phyloP scores from a whole-genome alignment of 2,329 filamentous ascomycete genomes.

The Epichloe sylvatica region DNA sequence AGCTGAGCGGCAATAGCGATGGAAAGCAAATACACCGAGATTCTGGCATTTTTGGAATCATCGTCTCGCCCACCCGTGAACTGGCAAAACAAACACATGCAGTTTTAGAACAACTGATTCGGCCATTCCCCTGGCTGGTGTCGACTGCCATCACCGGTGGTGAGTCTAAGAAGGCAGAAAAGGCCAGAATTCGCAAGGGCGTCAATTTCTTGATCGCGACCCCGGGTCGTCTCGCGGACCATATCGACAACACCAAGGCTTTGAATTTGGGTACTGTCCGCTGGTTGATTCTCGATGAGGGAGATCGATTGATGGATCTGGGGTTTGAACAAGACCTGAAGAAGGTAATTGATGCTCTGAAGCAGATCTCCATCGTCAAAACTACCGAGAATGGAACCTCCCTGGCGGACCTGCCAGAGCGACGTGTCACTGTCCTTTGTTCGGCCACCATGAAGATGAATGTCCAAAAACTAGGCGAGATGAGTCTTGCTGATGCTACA shows the following conservation, averaged over 20 bases:
- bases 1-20: constrained; percentile 48
- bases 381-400: constrained; percentile 44
- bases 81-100: constrained; percentile 84
- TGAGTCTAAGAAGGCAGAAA: constrained; percentile 66
- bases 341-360: constrained; percentile 68
- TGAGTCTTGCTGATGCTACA: constrained; percentile 83
- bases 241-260: constrained; percentile 81
- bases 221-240: constrained; percentile 79
- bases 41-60: constrained; percentile 82
- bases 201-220: constrained; percentile 94
- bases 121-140: constrained; percentile 93
- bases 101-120: constrained; percentile 71
- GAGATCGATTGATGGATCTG: constrained; percentile 95
- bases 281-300: constrained; percentile 91
- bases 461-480: constrained; percentile 83
- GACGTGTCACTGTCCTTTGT: constrained; percentile 78
- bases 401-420: constrained; percentile 53
- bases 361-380: constrained; percentile 45
- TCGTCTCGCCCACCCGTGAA: constrained; percentile 89
- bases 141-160: constrained; percentile 67
- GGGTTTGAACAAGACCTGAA: constrained; percentile 92
- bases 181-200: constrained; percentile 83
- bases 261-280: constrained; percentile 78
- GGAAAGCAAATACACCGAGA: constrained; percentile 56
- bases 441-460: constrained; percentile 98